Evolutionary conservation across 345 rosid species (phyloP), one percentile per base, ranked within the genome.

Genomic region (Salix caprea): DNA sequence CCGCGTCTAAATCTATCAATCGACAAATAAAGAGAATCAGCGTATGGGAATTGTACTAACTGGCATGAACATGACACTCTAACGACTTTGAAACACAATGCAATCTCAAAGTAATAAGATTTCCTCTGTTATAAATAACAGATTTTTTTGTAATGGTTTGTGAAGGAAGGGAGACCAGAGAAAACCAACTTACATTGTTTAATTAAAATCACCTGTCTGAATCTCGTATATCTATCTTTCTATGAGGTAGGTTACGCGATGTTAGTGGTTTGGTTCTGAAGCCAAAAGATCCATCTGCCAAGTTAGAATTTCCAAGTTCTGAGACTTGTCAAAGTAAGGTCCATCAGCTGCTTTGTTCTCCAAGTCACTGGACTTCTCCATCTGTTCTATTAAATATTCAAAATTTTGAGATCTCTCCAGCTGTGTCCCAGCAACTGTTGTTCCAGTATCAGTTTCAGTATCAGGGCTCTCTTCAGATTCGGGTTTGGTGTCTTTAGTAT

Each of bases 261-360:
- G 34, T 62, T 72, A 58, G 48, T 39, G 42, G 65, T 66, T 67
- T 18, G 74, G 76, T 75, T 81, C 80, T 36, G 97, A 86, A 74
- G 85, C 86, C 78, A 87, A 82, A 48, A 78, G 81, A 48, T 74
- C 86, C 89, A 91, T 83, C 78, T 88, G 80, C 85, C 91, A 75
- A 0, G 92, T 91, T 12, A 86, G 80, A 76, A 86, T 84, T 68
- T 89, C 90, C 84, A 88, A 74, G 75, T 80, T 83, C 71, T 77
- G 74, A 58, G 86, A 78, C 21, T 80, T 81, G 79, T 86, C 91
- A 7, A 74, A 67, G 52, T 67, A 76, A 61, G 88, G 70, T 48
- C 67, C 85, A 79, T 44, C 67, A 13, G 72, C 77, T 16, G 81
- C 76, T 81, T 83, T 86, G 56, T 60, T 70, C 71, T 84, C 86